These are phyloP conservation scores for Plectosphaerella sp. DNA, from an alignment of 2,329 filamentous ascomycete genomes.

Conservation along the genomic window DNA sequence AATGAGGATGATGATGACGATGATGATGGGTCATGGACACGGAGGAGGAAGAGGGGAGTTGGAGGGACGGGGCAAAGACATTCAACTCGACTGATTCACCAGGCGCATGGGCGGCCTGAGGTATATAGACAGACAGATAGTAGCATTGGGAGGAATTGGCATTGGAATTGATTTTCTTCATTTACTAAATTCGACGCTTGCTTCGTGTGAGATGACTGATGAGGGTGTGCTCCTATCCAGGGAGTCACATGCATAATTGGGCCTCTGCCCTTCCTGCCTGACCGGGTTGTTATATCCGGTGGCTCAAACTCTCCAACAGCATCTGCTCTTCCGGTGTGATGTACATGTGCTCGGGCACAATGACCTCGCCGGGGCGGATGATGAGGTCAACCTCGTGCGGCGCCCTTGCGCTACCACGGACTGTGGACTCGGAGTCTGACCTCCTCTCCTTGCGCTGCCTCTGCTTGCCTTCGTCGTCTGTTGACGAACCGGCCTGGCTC, in stretches of 20 bases:
- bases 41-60: conserved; percentile 3
- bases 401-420: background rate
- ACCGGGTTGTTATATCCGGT: conserved; percentile 18
- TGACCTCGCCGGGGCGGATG: conserved; percentile 25
- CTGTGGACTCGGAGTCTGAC: background rate
- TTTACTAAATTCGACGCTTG: background rate
- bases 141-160: background rate
- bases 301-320: conserved; percentile 28
- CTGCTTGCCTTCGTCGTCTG: background rate
- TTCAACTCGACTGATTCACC: too few species aligned
- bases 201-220: background rate
- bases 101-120: too few species aligned
- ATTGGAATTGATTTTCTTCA: background rate
- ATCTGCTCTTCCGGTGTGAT: conserved; percentile 31
- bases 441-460: background rate
- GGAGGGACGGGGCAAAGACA: too few species aligned
- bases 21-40: background rate
- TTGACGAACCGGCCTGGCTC: background rate
- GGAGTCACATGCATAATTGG: too few species aligned
- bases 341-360: conserved; percentile 28
- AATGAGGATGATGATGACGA: conserved; percentile 3
- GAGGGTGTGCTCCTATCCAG: too few species aligned
- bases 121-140: too few species aligned
- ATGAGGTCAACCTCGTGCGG: conserved; percentile 23
- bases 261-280: background rate